phyloP scores from a whole-genome alignment of 2,329 filamentous ascomycete species.

The Nigrograna mackinnonii region DNA sequence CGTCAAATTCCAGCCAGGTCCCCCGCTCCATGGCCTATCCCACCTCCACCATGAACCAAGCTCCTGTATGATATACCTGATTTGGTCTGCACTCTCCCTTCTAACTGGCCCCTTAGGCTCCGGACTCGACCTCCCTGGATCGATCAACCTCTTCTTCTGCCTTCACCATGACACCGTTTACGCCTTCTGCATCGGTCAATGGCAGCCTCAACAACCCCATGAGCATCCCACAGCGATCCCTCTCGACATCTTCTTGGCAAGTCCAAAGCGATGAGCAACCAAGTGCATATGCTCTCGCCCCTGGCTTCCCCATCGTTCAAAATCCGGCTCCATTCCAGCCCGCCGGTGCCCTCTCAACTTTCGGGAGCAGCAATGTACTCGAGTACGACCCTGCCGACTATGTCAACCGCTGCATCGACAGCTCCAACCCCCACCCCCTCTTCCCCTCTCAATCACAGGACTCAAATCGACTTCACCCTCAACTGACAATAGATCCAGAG shows the following conservation, averaged over 20 bases:
- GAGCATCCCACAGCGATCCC: conserved; percentile 25
- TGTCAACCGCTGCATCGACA: conserved; percentile 32
- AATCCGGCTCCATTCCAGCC: conserved; percentile 25
- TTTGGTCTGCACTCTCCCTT: conserved; percentile 28
- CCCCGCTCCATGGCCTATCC: conserved; percentile 41
- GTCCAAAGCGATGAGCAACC: conserved; percentile 19
- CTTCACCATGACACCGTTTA: no score
- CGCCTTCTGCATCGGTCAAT: conserved; percentile 25
- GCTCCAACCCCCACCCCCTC: conserved; percentile 21
- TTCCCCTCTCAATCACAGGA: conserved; percentile 22
- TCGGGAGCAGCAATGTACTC: conserved; percentile 22
- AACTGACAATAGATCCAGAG: conserved; percentile 34
- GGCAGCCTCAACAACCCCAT: conserved; percentile 1
- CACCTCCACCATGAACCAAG: no score
- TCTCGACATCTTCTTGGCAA: conserved; percentile 26
- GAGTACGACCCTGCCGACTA: conserved; percentile 44
- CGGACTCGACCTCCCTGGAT: conserved; percentile 30
- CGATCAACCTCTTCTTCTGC: conserved; percentile 38
- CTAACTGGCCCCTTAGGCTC: conserved; percentile 34
- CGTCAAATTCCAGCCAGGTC: no score
- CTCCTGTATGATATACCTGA: conserved; percentile 36
- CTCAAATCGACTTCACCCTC: conserved; percentile 25
- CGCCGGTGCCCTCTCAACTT: conserved; percentile 22
- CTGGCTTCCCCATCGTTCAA: conserved; percentile 21
- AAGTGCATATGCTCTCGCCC: conserved; percentile 37